Evolutionary conservation across 768 basidiomycete genomes (phyloP).

Genomic region (Pisolithus marmoratus): DNA sequence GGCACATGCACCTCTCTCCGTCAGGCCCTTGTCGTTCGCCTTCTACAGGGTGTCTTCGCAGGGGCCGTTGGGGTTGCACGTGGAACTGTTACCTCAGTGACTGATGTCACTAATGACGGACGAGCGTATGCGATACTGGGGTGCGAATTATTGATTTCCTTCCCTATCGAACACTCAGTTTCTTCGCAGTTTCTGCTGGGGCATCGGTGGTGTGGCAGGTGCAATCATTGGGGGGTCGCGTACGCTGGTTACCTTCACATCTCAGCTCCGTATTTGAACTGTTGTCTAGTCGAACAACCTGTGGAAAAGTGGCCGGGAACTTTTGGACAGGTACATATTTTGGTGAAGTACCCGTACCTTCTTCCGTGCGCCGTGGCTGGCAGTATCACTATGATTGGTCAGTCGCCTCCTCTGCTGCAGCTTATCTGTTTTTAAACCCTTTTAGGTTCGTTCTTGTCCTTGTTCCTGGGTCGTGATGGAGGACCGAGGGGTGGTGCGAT

Average conservation of each 20-base stretch:
- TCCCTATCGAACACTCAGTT: constrained; percentile 5
- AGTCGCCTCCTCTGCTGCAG: constrained; percentile 7
- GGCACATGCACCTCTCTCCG: constrained; percentile 71
- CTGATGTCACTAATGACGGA: constrained; percentile 89
- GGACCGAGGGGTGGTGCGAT: constrained; percentile 86
- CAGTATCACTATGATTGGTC: constrained; percentile 67
- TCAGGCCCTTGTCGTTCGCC: constrained; percentile 79
- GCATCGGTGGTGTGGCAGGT: constrained; percentile 90
- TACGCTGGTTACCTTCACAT: constrained; percentile 33
- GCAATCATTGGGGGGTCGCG: constrained; percentile 82
- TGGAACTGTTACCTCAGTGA: constrained; percentile 79
- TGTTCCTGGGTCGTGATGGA: constrained; percentile 88
- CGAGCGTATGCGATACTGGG: constrained; percentile 93
- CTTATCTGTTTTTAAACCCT: neutral
- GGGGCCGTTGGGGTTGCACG: constrained; percentile 95
- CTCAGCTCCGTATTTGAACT: constrained; percentile 4
- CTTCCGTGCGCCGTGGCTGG: constrained; percentile 81
- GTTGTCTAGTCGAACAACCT: constrained; percentile 65
- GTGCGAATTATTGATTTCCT: constrained; percentile 27
- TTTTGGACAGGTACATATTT: constrained; percentile 61
- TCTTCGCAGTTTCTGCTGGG: constrained; percentile 79
- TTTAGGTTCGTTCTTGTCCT: constrained; percentile 76
- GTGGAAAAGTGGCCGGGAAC: constrained; percentile 79
- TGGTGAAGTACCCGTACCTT: constrained; percentile 83
- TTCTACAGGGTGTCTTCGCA: constrained; percentile 88